Evolutionary conservation across 441 rosid species (phyloP).

Genomic region (Arabidopsis hybrid): DNA sequence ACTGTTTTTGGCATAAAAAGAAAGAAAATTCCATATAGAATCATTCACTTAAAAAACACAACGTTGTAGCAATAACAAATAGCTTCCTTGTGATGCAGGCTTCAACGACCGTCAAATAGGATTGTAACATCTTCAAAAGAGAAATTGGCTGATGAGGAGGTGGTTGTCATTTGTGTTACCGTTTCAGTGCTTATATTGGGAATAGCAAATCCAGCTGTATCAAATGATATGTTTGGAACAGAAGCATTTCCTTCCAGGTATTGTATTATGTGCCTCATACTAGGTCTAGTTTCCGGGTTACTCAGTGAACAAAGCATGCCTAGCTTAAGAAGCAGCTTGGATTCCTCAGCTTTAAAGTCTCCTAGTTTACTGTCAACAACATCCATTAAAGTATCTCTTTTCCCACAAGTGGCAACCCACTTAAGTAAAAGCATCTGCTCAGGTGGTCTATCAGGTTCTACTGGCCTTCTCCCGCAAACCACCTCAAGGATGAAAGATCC

Average conservation of each 20-base stretch:
- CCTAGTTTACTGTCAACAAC: neutral
- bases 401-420: neutral
- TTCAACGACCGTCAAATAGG: too few relatives aligned
- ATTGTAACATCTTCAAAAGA: too few relatives aligned
- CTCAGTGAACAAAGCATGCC: constrained; percentile 60
- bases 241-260: neutral
- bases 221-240: neutral
- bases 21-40: too few relatives aligned
- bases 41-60: too few relatives aligned
- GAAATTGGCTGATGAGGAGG: too few relatives aligned
- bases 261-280: neutral
- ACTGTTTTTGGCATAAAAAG: too few relatives aligned
- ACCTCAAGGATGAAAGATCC: neutral
- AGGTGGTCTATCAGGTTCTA: neutral
- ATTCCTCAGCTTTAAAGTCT: constrained; percentile 53
- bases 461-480: neutral
- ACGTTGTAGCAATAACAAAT: too few relatives aligned
- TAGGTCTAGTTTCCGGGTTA: neutral
- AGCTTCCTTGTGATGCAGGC: too few relatives aligned
- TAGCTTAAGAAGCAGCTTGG: constrained; percentile 59
- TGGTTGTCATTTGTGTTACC: too few relatives aligned
- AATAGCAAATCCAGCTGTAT: neutral
- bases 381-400: neutral
- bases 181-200: too few relatives aligned
- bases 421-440: neutral